Evolutionary conservation across 768 basidiomycete genomes (phyloP), one percentile per base, ranked within the genome.

Genomic region (Leucosporidium scottii): DNA sequence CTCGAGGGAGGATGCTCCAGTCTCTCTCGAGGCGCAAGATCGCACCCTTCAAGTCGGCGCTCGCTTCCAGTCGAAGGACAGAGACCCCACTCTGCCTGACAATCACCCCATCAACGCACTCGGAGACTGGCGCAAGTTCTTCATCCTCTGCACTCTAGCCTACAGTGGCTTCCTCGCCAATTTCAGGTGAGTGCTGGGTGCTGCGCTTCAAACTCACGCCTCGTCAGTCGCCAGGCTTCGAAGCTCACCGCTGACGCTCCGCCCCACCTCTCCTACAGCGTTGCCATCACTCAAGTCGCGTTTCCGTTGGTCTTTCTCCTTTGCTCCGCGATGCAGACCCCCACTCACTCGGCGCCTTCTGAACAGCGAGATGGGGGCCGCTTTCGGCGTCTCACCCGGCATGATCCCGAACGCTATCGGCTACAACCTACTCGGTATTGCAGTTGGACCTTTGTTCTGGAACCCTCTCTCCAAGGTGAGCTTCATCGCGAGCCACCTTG

Each of bases 111-210:
- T 71, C 68, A 75, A 75, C 60, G 67, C 70, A 23, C 50, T 73
- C 50, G 30, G 59, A 8, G 21, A 54, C 21, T 58, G 58, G 55
- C 39, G 68, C n/a, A 75, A 75, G 36, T 61, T 55, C 34, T 53
- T 60, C 51, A 75, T 75, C 49, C 65, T 75, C 3, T 10, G 65
- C n/a, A 68, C 70, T 0, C 60, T 75, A 21, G 51, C 55, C 21
- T 75, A 66, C 59, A 56, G 64, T 25, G 74, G 74, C 23, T 73
- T 75, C 56, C 67, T 73, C 20, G 72, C 69, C 47, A 75, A 75
- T 56, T 75, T 73, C 59, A 62, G 60, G 70, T 72, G 61, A 31
- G 70, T 55, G 27, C 10, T 15, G 28, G 4, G 15, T 10, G 34
- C 7, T 20, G 39, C 21, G n/a, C n/a, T n/a, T 50, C 5, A 20